Base-by-base conservation (phyloP, 768 basidiomycete genomes). In the Chalciporus pseudorubinellus region DNA sequence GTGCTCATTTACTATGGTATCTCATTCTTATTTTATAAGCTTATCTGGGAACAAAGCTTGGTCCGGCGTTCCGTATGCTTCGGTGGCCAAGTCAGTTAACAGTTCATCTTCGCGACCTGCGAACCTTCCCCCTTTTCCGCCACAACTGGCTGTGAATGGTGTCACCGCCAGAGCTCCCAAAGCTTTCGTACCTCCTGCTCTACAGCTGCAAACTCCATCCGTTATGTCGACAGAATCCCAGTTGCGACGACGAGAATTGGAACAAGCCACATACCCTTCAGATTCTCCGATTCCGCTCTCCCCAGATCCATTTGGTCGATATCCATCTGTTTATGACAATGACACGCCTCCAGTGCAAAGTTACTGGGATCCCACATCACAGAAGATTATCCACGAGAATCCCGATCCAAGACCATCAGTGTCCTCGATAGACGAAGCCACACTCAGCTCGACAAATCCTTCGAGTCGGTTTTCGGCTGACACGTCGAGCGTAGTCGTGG, bases 221-320 rank as follows among this genome's bases (percentile, higher is more conserved):
- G 56, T 60, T 9, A 42, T 72, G 21, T 75, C 77, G 8, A 62
- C 72, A 22, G 80, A 82, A 58, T 76, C 72, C 3, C 74, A 76
- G 66, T 68, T 67, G 51, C 76, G 75, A 48, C 80, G 70, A 64
- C 78, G 80, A 36, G 79, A 81, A 55, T 77, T 82, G 48, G 76
- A 82, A 46, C 72, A 76, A 24, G 66, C 63, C 12, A 61, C 72
- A 18, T 85, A 82, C 64, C 40, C 58, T 26, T 53, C 71, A 9
- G 75, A 74, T 38, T 83, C 84, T 2, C 85, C 87, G 19, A 87
- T 91, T 49, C 90, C 90, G 34, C 72, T 90, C n/a, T 87, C 88
- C 10, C 87, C 89, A 8, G 89, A 92, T 70, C 89, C 89, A 22
- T 91, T 92, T 61, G 83, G 85, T 11, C 78, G 88, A 22, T 85